Conservation (phyloP, 495 filamentous ascomycete genomes). For the Aspergillus indologenus region DNA sequence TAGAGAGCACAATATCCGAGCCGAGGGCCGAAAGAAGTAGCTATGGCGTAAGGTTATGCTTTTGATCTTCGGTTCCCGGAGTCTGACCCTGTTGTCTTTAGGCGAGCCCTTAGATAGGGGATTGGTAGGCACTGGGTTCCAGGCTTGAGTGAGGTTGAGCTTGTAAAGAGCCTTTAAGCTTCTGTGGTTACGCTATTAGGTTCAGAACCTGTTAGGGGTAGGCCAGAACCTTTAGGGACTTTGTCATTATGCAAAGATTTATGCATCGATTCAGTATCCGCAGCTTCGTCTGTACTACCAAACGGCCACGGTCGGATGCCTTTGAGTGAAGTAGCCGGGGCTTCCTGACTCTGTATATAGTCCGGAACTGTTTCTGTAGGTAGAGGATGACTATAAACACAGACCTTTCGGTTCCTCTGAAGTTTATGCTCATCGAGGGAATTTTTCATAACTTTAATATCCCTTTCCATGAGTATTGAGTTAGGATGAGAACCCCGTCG, state of each 20-base stretch:
- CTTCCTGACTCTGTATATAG: not conserved
- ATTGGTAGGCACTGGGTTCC: not conserved
- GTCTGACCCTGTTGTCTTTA: no score
- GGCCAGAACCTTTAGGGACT: not conserved
- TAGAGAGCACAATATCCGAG: no score
- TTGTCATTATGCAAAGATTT: not conserved
- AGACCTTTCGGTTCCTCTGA: not conserved
- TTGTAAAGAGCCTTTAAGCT: not conserved
- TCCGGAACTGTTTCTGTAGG: not conserved
- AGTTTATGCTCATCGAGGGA: not conserved
- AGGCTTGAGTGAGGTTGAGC: not conserved
- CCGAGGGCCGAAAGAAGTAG: no score
- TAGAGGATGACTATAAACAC: not conserved
- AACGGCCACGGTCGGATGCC: not conserved
- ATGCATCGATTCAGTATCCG: not conserved
- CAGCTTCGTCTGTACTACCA: not conserved
- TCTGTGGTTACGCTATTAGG: not conserved
- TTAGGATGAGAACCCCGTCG: not conserved
- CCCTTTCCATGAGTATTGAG: not conserved
- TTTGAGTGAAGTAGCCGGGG: not conserved
- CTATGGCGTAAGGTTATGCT: no score
- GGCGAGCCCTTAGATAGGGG: no score
- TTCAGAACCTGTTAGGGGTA: not conserved
- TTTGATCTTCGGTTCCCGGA: no score
- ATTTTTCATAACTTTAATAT: not conserved